Conservation (phyloP, 2,329 filamentous ascomycete species). For the Alternaria ethzedia region DNA sequence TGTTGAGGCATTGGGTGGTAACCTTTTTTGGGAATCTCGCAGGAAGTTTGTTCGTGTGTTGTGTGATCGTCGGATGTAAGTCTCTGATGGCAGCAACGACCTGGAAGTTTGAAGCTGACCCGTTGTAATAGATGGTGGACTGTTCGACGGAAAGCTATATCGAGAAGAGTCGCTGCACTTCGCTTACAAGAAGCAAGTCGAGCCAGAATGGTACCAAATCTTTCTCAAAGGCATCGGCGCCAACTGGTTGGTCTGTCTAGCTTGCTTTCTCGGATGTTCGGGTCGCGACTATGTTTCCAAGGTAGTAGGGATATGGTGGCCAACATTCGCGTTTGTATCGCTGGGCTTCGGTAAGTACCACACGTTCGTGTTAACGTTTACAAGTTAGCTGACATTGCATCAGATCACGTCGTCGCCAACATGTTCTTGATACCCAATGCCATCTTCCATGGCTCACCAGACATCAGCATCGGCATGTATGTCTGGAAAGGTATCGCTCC, state of each 20-base stretch:
- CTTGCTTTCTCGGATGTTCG: constrained; percentile 27
- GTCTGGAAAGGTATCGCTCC: constrained; percentile 41
- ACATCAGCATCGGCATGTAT: constrained; percentile 31
- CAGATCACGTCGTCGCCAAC: constrained; percentile 37
- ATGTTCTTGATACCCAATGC: constrained; percentile 39
- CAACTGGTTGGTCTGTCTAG: constrained; percentile 33
- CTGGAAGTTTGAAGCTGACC: not conserved
- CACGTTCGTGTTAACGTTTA: not conserved
- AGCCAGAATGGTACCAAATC: constrained; percentile 23
- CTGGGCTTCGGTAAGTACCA: constrained; percentile 23
- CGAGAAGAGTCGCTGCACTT: constrained; percentile 23
- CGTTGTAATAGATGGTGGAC: constrained; percentile 50
- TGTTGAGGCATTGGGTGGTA: constrained; percentile 53
- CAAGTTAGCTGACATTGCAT: not conserved
- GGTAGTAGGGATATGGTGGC: constrained; percentile 38
- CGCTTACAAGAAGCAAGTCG: constrained; percentile 24
- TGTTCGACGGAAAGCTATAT: constrained; percentile 45
- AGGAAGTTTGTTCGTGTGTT: constrained; percentile 57
- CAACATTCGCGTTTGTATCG: constrained; percentile 31
- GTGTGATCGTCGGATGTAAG: constrained; percentile 58
- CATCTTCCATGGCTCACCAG: constrained; percentile 27
- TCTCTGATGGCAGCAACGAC: not conserved
- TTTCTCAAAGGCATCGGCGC: constrained; percentile 30
- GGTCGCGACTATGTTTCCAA: constrained; percentile 29
- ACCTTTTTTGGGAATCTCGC: constrained; percentile 59